Base-by-base conservation (phyloP, 2,329 filamentous ascomycete species). In the Sporothrix variecibatus region DNA sequence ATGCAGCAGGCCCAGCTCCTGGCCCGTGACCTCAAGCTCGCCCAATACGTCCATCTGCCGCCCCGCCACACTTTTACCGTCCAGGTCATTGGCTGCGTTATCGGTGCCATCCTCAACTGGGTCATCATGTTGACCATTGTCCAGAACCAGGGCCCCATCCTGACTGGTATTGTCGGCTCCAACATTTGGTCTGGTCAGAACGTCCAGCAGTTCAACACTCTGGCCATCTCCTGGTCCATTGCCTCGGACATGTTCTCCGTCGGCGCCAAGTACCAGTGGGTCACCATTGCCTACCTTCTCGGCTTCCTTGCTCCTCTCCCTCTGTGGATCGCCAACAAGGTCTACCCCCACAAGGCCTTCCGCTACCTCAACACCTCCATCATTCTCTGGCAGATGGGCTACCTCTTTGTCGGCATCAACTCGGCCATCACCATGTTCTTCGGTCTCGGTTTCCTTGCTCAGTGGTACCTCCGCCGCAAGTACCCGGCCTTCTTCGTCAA, bases 201-300 rank as follows among this genome's bases (percentile, higher is more conserved):
- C 53, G 80, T 86, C 1, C 85, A 87, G 76, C 80, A 73, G 51
- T 75, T 73, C 58, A 76, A 76, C 58, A 71, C 75, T 2, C 72
- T 75, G 17, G 73, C 75, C 72, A 68, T 75, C 64, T 70, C 73
- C 5, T 76, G 75, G 73, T 68, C 72, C 56, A 72, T 74, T 20
- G 73, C 68, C 2, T 65, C 60, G 28, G 62, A 76, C 40, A 76
- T 76, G 71, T 76, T 65, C 46, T 56, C 91, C 7, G 91, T 91
- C 79, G 90, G 88, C 73, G 88, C 89, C 56, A 90, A 90, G 9
- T 90, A 88, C 20, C 88, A 89, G 79, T 92, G 90, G 90, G 92
- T 92, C 71, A 90, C 90, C 2, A 77, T 86, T 11, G 78, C 81
- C 9, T 81, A 84, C 67, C 78, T 85, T 0, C 68, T 86, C 28